These are phyloP conservation scores for Aspergillus aculeatus DNA, from an alignment of 2,329 filamentous ascomycete genomes.

Conservation along the genomic window DNA sequence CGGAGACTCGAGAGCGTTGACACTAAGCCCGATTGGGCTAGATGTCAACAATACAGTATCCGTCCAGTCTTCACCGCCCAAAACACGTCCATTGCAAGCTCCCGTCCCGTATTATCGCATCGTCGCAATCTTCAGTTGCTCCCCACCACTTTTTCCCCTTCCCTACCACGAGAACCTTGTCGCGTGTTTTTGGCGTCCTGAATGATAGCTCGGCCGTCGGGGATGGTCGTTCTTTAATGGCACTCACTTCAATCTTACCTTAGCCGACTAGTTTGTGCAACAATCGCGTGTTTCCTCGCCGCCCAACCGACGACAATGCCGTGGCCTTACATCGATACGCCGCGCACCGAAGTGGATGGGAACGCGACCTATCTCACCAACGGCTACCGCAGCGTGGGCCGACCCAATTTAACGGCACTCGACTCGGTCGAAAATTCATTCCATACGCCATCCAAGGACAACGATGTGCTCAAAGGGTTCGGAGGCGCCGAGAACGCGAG, in stretches of 20 bases:
- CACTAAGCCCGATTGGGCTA: slow-evolving; percentile 37
- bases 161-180: neutral
- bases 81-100: slow-evolving; percentile 32
- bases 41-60: slow-evolving; percentile 41
- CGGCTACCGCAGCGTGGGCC: slow-evolving; percentile 56
- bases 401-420: slow-evolving; percentile 51
- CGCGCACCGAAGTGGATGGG: slow-evolving; percentile 73
- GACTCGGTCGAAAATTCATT: slow-evolving; percentile 90
- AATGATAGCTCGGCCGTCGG: slow-evolving; percentile 7
- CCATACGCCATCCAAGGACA: slow-evolving; percentile 72
- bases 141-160: neutral
- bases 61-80: slow-evolving; percentile 28
- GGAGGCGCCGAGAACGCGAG: slow-evolving; percentile 57
- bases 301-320: slow-evolving; percentile 54
- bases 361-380: slow-evolving; percentile 78
- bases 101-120: slow-evolving; percentile 9
- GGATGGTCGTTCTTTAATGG: slow-evolving; percentile 31
- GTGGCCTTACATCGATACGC: slow-evolving; percentile 74
- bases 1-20: slow-evolving; percentile 14
- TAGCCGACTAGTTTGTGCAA: slow-evolving; percentile 1
- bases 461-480: slow-evolving; percentile 73
- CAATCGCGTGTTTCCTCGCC: slow-evolving; percentile 12
- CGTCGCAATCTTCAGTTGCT: neutral
- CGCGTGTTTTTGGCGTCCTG: neutral
- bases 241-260: neutral